Evolutionary conservation across 2,329 filamentous ascomycete species (phyloP).

Genomic region (Trichoderma simmonsii): DNA sequence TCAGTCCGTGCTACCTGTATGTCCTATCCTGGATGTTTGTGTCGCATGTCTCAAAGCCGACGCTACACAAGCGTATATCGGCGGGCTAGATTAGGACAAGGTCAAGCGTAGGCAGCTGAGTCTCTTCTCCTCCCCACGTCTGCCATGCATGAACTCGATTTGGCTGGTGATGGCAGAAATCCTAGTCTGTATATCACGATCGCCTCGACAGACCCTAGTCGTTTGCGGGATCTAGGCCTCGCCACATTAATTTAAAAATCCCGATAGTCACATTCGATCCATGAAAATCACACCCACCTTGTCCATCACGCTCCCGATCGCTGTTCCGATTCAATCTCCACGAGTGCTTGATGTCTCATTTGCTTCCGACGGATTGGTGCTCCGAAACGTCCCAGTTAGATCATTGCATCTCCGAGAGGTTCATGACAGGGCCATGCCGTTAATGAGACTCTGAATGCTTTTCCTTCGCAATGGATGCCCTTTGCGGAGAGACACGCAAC

Average conservation of each 20-base stretch:
- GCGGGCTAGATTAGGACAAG: not conserved
- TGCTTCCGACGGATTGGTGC: not conserved
- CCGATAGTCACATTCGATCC: not conserved
- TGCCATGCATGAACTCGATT: not conserved
- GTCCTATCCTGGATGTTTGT: not conserved
- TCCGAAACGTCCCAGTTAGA: not conserved
- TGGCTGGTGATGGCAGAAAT: not conserved
- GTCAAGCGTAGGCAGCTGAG: not conserved
- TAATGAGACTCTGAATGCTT: not conserved
- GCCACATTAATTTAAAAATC: not conserved
- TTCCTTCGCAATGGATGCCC: not conserved
- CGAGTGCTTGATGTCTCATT: not conserved
- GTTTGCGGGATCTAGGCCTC: not conserved
- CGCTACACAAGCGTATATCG: not conserved
- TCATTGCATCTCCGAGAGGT: not conserved
- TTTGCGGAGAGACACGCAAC: not conserved
- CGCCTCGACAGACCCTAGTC: not conserved
- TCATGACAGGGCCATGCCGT: not conserved
- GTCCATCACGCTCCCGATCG: not conserved
- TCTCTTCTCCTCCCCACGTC: not conserved
- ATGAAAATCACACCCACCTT: not conserved
- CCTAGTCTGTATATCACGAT: not conserved
- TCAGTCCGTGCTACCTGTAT: not conserved
- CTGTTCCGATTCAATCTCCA: not conserved
- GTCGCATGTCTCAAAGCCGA: not conserved